Evolutionary conservation across 192 early-diverging fungal species (phyloP).

Genomic region (Funneliformis geosporum): DNA sequence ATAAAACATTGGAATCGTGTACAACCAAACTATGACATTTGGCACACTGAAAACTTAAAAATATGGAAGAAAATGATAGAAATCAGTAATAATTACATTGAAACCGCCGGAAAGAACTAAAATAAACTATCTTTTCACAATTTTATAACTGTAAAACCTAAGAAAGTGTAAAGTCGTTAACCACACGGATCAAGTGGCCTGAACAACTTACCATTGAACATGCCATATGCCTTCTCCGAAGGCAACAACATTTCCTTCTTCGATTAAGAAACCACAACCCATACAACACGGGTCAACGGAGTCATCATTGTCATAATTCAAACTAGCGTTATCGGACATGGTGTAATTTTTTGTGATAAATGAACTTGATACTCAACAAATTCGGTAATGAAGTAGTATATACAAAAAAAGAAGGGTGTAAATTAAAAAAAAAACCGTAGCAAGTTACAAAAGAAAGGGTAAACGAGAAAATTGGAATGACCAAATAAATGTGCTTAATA

Average conservation of each 20-base stretch:
- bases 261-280: conserved; percentile 68
- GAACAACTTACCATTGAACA: conserved; percentile 67
- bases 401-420: background rate
- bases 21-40: conserved; percentile 74
- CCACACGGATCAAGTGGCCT: no score
- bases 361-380: background rate
- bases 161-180: no score
- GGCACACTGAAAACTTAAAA: conserved; percentile 73
- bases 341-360: background rate
- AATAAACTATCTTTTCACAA: no score
- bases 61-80: conserved; percentile 27
- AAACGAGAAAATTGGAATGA: no score
- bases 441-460: no score
- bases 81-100: no score
- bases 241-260: conserved; percentile 75
- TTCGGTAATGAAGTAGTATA: background rate
- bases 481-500: no score
- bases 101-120: no score
- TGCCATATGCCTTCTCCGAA: conserved; percentile 84
- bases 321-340: background rate
- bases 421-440: background rate
- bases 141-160: no score
- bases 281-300: conserved; percentile 58
- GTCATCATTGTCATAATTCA: conserved; percentile 1
- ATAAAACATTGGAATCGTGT: conserved; percentile 73